Base-by-base conservation (phyloP, 2,329 filamentous ascomycete genomes). In the Colletotrichum lupini region DNA sequence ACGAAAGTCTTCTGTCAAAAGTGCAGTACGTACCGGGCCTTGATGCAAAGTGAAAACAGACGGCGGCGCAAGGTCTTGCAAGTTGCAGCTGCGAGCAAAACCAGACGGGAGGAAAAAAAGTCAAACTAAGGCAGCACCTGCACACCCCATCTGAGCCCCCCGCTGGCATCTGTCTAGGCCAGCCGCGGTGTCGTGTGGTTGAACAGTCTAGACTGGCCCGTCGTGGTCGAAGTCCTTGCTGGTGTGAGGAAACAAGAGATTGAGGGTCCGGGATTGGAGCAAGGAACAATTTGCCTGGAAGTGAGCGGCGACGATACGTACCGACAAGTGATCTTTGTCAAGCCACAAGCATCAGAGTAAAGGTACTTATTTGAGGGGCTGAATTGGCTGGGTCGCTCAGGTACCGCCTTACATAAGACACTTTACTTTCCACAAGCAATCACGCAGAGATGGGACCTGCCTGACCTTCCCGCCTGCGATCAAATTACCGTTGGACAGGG, bases 221-320 rank as follows among this genome's bases (percentile, higher is more conserved):
- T 60, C 46, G 42, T n/a, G 24, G 37, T n/a, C 42, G 5, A 19
- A 42, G 56, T 32, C 46, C 52, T 68, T 72, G 65, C 24, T 68
- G 42, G 46, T 30, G 62, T 5, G 46, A 73, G 67, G 59, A 70
- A 73, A 70, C 70, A 73, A 73, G 70, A 73, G 67, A 73, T 73
- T 73, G 67, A 57, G 60, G 65, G 70, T 30, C 70, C 58, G 60
- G 70, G 70, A 60, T 73, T 61, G 26, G 22, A 61, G 56, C 70
- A 70, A 67, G 67, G 67, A 70, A 70, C 35, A 66, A 60, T 65
- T 65, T 70, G 35, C 66, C 60, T 49, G 37, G 30, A 30, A 52
- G 37, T 8, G 58, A 42, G 11, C 12, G 37, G 46, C 12, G 37
- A 46, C 11, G 60, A 61, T 61, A 61, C 59, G 59, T 52, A 62